These are phyloP conservation scores for Orbilia oligospora DNA, from an alignment of 2,329 filamentous ascomycete genomes.

Conservation along the genomic window DNA sequence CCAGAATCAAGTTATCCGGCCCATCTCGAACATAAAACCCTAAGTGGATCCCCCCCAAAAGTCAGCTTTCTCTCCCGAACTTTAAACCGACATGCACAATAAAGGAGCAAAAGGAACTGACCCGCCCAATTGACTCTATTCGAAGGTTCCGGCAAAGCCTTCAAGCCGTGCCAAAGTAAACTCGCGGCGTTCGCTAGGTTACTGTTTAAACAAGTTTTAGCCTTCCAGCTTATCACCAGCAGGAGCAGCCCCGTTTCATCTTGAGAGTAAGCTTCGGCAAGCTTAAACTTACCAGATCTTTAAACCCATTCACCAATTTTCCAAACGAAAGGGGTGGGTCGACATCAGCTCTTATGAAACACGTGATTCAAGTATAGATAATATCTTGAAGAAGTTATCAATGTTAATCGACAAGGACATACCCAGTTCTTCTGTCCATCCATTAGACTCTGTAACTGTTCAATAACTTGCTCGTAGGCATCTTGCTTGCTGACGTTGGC, in stretches of 20 bases:
- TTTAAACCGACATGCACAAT: not conserved
- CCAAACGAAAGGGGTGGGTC: no score
- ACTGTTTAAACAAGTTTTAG: slow-evolving; percentile 67
- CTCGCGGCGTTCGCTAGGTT: slow-evolving; percentile 83
- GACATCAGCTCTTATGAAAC: slow-evolving; percentile 30
- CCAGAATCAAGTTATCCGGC: slow-evolving; percentile 76
- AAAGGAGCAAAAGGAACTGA: slow-evolving; percentile 65
- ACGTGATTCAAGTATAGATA: slow-evolving; percentile 34
- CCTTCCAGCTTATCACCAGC: not conserved
- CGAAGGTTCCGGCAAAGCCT: slow-evolving; percentile 78
- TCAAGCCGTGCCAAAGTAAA: slow-evolving; percentile 83
- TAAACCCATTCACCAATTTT: not conserved
- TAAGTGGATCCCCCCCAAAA: slow-evolving; percentile 64
- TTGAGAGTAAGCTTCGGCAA: slow-evolving; percentile 3
- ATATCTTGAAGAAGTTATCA: no score
- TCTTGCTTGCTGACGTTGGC: slow-evolving; percentile 77
- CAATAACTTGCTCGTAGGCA: slow-evolving; percentile 80
- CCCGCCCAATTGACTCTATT: slow-evolving; percentile 82
- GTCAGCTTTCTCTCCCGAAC: slow-evolving; percentile 21
- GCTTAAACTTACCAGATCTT: slow-evolving; percentile 40
- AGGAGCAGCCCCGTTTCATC: slow-evolving; percentile 7
- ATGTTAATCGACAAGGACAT: slow-evolving; percentile 66
- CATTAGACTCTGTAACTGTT: slow-evolving; percentile 79
- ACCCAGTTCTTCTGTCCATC: slow-evolving; percentile 86
- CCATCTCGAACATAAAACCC: slow-evolving; percentile 81